Percentiles rank a stretch among this genome's conserved stretches.
Conservation (phyloP, 2,329 filamentous ascomycete genomes). For the Cladosporium velox region DNA sequence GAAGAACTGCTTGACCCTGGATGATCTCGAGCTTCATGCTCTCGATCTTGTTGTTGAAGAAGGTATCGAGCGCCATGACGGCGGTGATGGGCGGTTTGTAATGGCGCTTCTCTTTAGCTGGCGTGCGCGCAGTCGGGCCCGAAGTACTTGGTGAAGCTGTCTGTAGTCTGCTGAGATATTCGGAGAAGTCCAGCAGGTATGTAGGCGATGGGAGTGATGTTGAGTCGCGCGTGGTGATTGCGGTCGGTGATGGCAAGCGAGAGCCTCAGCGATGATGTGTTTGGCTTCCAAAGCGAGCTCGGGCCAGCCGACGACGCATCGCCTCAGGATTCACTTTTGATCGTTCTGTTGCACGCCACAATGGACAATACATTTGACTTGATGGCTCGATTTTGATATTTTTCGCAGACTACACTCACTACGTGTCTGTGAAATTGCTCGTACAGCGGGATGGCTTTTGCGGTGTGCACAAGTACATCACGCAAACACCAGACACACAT, state of each 20-base stretch:
- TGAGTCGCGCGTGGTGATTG: background rate
- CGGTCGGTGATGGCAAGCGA: slow-evolving; percentile 7
- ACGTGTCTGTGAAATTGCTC: background rate
- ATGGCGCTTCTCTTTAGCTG: slow-evolving; percentile 9
- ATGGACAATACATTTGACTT: background rate
- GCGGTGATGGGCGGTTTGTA: slow-evolving; percentile 27
- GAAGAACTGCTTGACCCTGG: slow-evolving; percentile 92
- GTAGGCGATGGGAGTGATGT: slow-evolving; percentile 5
- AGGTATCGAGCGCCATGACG: slow-evolving; percentile 97
- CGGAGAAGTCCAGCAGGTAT: background rate
- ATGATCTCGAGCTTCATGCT: slow-evolving; percentile 99
- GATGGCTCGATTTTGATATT: background rate
- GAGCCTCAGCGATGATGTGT: slow-evolving; percentile 13
- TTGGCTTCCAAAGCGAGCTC: slow-evolving; percentile 7
- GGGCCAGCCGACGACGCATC: background rate
- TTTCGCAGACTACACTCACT: background rate
- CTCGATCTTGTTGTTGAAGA: slow-evolving; percentile 99
- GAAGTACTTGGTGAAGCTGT: background rate
- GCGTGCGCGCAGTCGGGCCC: background rate
- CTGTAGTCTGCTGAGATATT: background rate
- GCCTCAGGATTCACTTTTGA: background rate
- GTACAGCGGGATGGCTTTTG: background rate
- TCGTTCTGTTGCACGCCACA: background rate
- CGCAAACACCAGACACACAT: background rate
- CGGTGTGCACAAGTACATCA: background rate